phyloP scores from a whole-genome alignment of 2,329 filamentous ascomycete genomes.

The Graphilbum fragrans region DNA sequence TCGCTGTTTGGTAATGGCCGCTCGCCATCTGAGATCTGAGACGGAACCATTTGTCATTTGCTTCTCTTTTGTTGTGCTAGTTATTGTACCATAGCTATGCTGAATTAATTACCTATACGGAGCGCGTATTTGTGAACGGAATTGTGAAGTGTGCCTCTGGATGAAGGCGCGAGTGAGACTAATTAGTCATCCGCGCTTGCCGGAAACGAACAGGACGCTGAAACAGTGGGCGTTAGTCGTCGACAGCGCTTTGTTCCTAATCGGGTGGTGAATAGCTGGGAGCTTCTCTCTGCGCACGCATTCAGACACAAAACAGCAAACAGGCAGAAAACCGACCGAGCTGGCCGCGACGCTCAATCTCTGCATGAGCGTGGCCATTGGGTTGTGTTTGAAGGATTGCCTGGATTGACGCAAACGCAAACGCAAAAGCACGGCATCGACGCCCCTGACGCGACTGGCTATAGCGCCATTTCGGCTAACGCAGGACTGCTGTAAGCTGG shows the following conservation, averaged over 20 bases:
- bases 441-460: too few relatives aligned
- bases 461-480: too few relatives aligned
- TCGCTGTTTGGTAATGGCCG: background rate
- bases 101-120: background rate
- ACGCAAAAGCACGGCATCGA: too few relatives aligned
- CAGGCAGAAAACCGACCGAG: background rate
- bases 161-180: background rate
- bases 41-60: background rate
- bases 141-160: background rate
- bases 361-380: too few relatives aligned
- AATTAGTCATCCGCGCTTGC: background rate
- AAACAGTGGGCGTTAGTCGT: background rate
- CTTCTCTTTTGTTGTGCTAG: background rate
- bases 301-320: background rate
- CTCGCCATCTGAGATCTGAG: background rate
- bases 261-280: constrained; percentile 9
- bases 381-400: too few relatives aligned
- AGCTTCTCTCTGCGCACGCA: background rate
- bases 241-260: constrained; percentile 3
- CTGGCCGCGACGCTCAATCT: background rate
- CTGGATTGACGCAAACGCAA: too few relatives aligned
- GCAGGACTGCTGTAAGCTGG: too few relatives aligned
- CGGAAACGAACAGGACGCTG: background rate
- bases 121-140: too few relatives aligned
- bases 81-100: constrained; percentile 9